Conservation (phyloP, 805 yeast genomes). For the Nakazawaea ishiwadae region DNA sequence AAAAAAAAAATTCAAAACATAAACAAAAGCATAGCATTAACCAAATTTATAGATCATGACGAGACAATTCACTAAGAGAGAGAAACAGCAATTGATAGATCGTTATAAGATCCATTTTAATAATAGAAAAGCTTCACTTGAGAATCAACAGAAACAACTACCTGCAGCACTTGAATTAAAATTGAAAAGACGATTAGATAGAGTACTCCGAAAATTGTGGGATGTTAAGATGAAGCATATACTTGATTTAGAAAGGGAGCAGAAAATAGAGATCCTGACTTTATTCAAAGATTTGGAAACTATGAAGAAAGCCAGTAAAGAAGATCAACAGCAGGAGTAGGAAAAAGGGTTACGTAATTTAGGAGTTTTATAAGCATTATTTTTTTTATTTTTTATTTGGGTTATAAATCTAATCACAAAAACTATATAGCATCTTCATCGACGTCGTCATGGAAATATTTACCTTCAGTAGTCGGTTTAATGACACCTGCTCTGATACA, state of each 20-base stretch:
- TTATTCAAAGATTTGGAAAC: conserved; percentile 25
- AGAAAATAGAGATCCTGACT: conserved; percentile 26
- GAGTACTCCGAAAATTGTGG: conserved; percentile 45
- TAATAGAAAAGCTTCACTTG: conserved; percentile 20
- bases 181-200: conserved; percentile 37
- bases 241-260: conserved; percentile 39
- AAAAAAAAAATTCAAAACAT: background rate
- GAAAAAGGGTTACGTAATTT: too few species aligned
- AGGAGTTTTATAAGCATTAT: too few species aligned
- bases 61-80: conserved; percentile 24
- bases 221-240: conserved; percentile 40
- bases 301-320: conserved; percentile 4
- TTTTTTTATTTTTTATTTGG: too few species aligned
- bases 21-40: background rate
- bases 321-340: background rate
- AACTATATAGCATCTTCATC: conserved; percentile 61
- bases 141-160: conserved; percentile 15
- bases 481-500: conserved; percentile 83
- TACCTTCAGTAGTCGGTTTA: conserved; percentile 85
- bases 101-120: conserved; percentile 20
- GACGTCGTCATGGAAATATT: conserved; percentile 90
- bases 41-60: background rate
- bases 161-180: conserved; percentile 28
- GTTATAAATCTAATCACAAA: too few species aligned
- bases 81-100: conserved; percentile 33